These are phyloP conservation scores for Coemansia sp. DNA, from an alignment of 192 early-diverging fungal species.

Conservation along the genomic window DNA sequence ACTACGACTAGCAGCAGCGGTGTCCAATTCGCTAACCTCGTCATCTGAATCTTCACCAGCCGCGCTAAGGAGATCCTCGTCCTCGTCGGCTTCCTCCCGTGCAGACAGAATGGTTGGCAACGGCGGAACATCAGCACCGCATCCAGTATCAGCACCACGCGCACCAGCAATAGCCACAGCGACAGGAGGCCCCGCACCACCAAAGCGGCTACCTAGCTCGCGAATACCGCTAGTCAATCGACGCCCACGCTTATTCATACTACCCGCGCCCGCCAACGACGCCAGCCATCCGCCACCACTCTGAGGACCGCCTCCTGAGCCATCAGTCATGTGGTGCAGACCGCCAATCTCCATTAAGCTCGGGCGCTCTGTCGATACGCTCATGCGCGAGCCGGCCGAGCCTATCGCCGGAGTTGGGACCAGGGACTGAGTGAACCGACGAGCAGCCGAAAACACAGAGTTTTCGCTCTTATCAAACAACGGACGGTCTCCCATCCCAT, in stretches of 20 bases:
- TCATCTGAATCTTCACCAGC: background rate
- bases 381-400: slow-evolving; percentile 31
- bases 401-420: background rate
- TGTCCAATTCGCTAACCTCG: background rate
- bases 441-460: slow-evolving; percentile 14
- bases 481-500: background rate
- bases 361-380: slow-evolving; percentile 53
- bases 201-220: slow-evolving; percentile 11
- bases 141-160: slow-evolving; percentile 4
- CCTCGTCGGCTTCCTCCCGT: slow-evolving; percentile 16
- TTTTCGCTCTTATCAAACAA: background rate
- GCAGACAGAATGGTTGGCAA: slow-evolving; percentile 40
- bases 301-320: background rate
- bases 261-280: slow-evolving; percentile 12
- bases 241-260: slow-evolving; percentile 16
- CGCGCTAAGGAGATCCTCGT: background rate
- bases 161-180: background rate
- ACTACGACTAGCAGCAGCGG: background rate
- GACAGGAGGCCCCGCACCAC: slow-evolving; percentile 5
- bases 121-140: slow-evolving; percentile 1
- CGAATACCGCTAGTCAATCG: slow-evolving; percentile 23
- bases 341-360: slow-evolving; percentile 40
- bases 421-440: slow-evolving; percentile 37
- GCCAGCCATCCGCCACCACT: slow-evolving; percentile 24
- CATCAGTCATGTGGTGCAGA: background rate